Conservation (phyloP, 208 protist species). For the Strigomonas galati region DNA sequence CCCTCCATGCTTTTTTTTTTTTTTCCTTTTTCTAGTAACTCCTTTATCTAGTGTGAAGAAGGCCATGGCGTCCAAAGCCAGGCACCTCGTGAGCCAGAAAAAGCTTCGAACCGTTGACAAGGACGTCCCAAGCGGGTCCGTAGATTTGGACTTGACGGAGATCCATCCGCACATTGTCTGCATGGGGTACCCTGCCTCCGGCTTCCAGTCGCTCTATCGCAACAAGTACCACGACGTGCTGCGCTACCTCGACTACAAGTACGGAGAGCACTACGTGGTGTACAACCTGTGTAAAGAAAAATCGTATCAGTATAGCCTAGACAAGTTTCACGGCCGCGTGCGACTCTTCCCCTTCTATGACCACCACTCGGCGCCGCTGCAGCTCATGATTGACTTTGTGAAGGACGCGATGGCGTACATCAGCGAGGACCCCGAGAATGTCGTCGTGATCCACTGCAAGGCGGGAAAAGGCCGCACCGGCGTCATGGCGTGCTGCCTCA, state of each 20-base stretch:
- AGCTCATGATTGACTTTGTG: slow-evolving; percentile 71
- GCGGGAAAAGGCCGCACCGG: slow-evolving; percentile 94
- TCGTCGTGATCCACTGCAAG: slow-evolving; percentile 96
- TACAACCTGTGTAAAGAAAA: slow-evolving; percentile 93
- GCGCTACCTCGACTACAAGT: slow-evolving; percentile 76
- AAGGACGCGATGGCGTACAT: slow-evolving; percentile 41
- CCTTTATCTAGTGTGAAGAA: slow-evolving; percentile 11
- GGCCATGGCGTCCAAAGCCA: slow-evolving; percentile 19
- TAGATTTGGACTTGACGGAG: slow-evolving; percentile 92
- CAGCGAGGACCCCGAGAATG: slow-evolving; percentile 39
- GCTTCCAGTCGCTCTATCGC: slow-evolving; percentile 89
- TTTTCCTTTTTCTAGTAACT: not conserved
- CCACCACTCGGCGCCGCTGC: slow-evolving; percentile 87
- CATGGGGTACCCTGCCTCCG: slow-evolving; percentile 92
- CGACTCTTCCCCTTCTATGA: slow-evolving; percentile 92
- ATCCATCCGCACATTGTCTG: slow-evolving; percentile 88
- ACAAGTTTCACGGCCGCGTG: slow-evolving; percentile 53
- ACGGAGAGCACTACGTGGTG: slow-evolving; percentile 88
- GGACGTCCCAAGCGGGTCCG: slow-evolving; percentile 36
- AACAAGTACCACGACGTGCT: slow-evolving; percentile 84
- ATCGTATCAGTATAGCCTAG: slow-evolving; percentile 69
- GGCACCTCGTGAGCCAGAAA: slow-evolving; percentile 86
- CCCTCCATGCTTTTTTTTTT: slow-evolving; percentile 24
- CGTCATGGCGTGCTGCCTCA: slow-evolving; percentile 87
- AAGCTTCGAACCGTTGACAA: slow-evolving; percentile 74